These are phyloP conservation scores for Hypoxylon fragiforme DNA, from an alignment of 495 filamentous ascomycete genomes.

Conservation along the genomic window DNA sequence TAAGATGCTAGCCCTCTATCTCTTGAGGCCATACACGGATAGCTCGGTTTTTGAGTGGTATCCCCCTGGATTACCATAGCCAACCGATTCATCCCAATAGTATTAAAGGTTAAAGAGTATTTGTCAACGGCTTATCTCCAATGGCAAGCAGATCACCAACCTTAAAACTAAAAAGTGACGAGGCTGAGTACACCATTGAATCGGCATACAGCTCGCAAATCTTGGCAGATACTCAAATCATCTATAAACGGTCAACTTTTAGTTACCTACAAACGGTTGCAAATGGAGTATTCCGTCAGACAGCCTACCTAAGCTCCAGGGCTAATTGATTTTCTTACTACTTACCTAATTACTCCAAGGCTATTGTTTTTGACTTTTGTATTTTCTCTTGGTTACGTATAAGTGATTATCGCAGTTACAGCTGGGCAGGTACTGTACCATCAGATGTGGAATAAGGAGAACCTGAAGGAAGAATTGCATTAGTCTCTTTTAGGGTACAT, in stretches of 20 bases:
- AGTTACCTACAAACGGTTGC: too few species aligned
- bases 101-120: conserved; percentile 9
- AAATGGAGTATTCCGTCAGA: too few species aligned
- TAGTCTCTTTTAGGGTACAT: background rate
- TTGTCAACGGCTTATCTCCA: conserved; percentile 29
- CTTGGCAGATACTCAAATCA: background rate
- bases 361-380: too few species aligned
- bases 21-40: conserved; percentile 15
- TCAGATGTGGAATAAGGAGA: background rate
- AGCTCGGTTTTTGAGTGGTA: conserved; percentile 8
- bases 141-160: conserved; percentile 9
- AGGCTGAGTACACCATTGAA: conserved; percentile 12
- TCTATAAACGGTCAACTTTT: too few species aligned
- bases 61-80: conserved; percentile 5
- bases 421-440: background rate
- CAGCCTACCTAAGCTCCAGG: background rate
- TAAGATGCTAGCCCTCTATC: too few species aligned
- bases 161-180: conserved; percentile 3
- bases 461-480: background rate
- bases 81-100: conserved; percentile 19
- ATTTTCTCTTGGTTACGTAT: background rate
- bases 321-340: too few species aligned
- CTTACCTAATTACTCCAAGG: too few species aligned
- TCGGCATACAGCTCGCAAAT: background rate
- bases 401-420: background rate